These are phyloP conservation scores for Saccharomycopsis fermentans DNA, from an alignment of 805 yeast genomes.

Conservation along the genomic window DNA sequence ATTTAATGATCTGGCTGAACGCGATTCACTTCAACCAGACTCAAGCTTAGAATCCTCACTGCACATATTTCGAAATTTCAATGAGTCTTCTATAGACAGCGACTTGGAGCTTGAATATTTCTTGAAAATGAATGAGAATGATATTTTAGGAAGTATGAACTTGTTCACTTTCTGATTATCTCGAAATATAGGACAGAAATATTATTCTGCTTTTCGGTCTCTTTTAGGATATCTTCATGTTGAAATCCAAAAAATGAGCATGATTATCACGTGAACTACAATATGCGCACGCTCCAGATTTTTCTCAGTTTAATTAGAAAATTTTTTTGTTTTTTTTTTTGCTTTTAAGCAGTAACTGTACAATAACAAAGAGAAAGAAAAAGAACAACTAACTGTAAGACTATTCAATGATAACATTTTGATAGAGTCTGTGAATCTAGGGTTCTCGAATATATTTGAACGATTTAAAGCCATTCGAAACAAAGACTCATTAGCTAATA, in stretches of 20 bases:
- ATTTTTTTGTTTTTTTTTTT: neutral
- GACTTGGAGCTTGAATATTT: neutral
- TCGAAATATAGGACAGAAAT: neutral
- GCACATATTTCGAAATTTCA: neutral
- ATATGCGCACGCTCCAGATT: neutral
- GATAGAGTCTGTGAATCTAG: too few relatives aligned
- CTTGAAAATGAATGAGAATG: neutral
- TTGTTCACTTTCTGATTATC: neutral
- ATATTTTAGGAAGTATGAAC: neutral
- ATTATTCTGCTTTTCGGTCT: neutral
- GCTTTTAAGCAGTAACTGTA: neutral
- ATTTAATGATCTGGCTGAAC: neutral
- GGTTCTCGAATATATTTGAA: too few relatives aligned
- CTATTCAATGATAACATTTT: neutral
- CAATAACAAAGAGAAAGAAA: neutral
- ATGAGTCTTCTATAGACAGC: neutral
- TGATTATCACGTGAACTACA: neutral
- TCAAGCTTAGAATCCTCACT: neutral
- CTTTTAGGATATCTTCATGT: neutral
- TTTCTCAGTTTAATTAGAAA: neutral
- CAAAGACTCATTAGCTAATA: neutral
- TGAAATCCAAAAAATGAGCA: neutral
- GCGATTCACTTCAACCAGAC: neutral
- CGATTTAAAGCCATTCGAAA: too few relatives aligned
- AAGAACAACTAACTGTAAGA: neutral